Percentiles rank a stretch among this genome's conserved stretches.
Conservation (phyloP, 1,284 basidiomycete genomes). For the Gymnopus androsaceus region DNA sequence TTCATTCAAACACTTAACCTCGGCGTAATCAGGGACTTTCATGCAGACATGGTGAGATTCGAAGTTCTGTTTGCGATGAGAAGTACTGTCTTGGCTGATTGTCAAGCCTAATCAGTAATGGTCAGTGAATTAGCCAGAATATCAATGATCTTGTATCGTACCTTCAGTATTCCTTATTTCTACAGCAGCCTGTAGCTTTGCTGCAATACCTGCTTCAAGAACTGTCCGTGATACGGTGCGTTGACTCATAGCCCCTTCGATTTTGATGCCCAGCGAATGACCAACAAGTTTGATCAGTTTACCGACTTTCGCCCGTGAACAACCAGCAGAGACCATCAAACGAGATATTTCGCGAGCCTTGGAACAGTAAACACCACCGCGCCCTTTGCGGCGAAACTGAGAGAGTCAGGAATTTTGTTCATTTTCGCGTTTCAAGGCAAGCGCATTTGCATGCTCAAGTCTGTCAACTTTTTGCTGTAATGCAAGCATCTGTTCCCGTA, state of each 20-base stretch:
- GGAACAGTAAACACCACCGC: too few species aligned
- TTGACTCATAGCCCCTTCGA: constrained; percentile 9
- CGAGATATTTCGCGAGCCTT: too few species aligned
- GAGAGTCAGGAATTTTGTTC: too few species aligned
- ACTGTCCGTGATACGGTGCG: constrained; percentile 18
- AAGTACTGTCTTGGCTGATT: constrained; percentile 15
- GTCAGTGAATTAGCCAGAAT: neutral
- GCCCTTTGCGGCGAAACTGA: too few species aligned
- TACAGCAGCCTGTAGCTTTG: constrained; percentile 16
- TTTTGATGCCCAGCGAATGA: neutral
- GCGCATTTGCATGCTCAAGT: too few species aligned
- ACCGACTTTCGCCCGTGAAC: neutral
- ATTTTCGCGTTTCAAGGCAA: too few species aligned
- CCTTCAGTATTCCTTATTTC: constrained; percentile 14
- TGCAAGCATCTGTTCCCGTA: too few species aligned
- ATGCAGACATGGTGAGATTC: constrained; percentile 8
- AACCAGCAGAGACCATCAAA: neutral
- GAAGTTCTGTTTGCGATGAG: constrained; percentile 15
- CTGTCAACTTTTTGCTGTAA: too few species aligned
- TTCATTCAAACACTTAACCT: neutral
- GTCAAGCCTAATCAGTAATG: constrained; percentile 6
- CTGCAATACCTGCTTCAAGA: constrained; percentile 18
- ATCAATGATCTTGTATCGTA: neutral
- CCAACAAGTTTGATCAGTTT: neutral
- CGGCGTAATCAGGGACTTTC: neutral